phyloP scores from a whole-genome alignment of 768 basidiomycete genomes.

The Phlebiopsis flavidoalba region DNA sequence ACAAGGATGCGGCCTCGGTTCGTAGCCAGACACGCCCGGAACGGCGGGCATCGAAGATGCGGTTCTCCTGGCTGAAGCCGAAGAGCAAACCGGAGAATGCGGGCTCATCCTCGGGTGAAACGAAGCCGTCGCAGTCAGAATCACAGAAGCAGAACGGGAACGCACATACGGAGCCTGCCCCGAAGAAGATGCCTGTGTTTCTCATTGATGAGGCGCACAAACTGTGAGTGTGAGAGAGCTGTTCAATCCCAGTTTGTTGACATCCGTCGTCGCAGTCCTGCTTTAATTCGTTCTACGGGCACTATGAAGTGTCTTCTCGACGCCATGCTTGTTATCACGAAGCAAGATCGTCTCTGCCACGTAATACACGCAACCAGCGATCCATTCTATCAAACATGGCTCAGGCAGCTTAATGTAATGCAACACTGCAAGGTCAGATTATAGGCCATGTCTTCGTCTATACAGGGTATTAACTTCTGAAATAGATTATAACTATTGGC shows the following conservation, averaged over 20 bases:
- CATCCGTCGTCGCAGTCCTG: slow-evolving; percentile 39
- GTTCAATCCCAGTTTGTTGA: background rate
- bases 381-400: slow-evolving; percentile 82
- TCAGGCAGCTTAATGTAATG: slow-evolving; percentile 74
- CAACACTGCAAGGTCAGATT: slow-evolving; percentile 69
- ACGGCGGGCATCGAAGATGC: background rate
- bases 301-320: slow-evolving; percentile 84
- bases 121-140: background rate
- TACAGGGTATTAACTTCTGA: background rate
- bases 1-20: background rate
- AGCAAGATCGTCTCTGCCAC: slow-evolving; percentile 82
- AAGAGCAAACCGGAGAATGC: background rate
- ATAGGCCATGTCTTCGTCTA: background rate
- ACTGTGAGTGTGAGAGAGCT: slow-evolving; percentile 39
- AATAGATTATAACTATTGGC: slow-evolving; percentile 70
- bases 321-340: slow-evolving; percentile 81
- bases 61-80: slow-evolving; percentile 9
- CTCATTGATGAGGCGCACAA: slow-evolving; percentile 88
- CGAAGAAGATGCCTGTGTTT: slow-evolving; percentile 73
- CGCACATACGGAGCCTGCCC: slow-evolving; percentile 26
- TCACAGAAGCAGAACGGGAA: slow-evolving; percentile 26
- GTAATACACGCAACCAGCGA: slow-evolving; percentile 81
- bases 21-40: background rate
- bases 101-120: background rate
- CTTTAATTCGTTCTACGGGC: slow-evolving; percentile 69